These are phyloP conservation scores for Trichoderma polysporum DNA, from an alignment of 2,329 filamentous ascomycete species.

Conservation along the genomic window DNA sequence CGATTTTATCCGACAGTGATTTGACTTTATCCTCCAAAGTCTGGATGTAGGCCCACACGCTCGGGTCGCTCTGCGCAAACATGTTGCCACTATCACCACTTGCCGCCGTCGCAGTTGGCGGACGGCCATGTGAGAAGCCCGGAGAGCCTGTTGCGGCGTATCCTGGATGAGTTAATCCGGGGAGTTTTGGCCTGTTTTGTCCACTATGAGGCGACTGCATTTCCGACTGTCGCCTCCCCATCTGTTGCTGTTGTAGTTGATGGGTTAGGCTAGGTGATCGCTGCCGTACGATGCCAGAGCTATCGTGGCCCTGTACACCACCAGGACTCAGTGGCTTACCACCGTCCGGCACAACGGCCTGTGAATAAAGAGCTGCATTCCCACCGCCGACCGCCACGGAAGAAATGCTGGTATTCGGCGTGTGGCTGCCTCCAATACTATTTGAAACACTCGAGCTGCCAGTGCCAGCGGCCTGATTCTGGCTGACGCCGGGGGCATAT, in stretches of 20 bases:
- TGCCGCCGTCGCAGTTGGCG: slow-evolving; percentile 53
- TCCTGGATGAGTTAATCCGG: slow-evolving; percentile 38
- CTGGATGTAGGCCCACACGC: slow-evolving; percentile 71
- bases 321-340: slow-evolving; percentile 80
- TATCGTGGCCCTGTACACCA: slow-evolving; percentile 53
- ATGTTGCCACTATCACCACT: slow-evolving; percentile 65
- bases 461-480: slow-evolving; percentile 50
- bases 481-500: slow-evolving; percentile 61
- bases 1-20: slow-evolving; percentile 37
- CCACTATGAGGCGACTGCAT: slow-evolving; percentile 53
- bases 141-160: slow-evolving; percentile 35
- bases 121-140: slow-evolving; percentile 34
- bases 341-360: slow-evolving; percentile 77
- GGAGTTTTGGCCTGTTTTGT: slow-evolving; percentile 41
- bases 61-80: slow-evolving; percentile 60
- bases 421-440: slow-evolving; percentile 44
- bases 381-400: slow-evolving; percentile 48
- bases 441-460: slow-evolving; percentile 52
- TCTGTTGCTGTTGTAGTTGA: slow-evolving; percentile 63
- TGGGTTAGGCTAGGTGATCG: slow-evolving; percentile 66
- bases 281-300: slow-evolving; percentile 52
- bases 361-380: slow-evolving; percentile 64
- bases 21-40: slow-evolving; percentile 60
- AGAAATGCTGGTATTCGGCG: slow-evolving; percentile 50
- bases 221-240: slow-evolving; percentile 55